Evolutionary conservation across 2,329 filamentous ascomycete species (phyloP).

Genomic region (Hypoxylon rubiginosum): DNA sequence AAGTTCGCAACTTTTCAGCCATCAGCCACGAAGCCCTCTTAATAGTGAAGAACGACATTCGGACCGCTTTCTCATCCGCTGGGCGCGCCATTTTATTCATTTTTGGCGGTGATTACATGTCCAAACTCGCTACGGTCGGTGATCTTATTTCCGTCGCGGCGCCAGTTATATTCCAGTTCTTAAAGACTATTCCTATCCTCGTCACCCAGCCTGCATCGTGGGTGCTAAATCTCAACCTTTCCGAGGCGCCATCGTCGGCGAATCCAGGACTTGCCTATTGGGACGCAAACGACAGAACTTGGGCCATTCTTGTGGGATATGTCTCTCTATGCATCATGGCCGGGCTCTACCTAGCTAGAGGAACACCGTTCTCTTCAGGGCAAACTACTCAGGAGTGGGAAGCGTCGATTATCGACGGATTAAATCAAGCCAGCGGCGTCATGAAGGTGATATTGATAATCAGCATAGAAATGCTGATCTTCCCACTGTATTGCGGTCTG

Average conservation of each 20-base stretch:
- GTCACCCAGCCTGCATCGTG: constrained; percentile 66
- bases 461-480: constrained; percentile 98
- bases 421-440: constrained; percentile 95
- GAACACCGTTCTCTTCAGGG: constrained; percentile 74
- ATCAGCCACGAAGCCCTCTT: constrained; percentile 79
- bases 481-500: constrained; percentile 94
- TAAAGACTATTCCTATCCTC: constrained; percentile 52
- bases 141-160: constrained; percentile 37
- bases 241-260: constrained; percentile 56
- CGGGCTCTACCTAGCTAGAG: constrained; percentile 82
- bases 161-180: constrained; percentile 44
- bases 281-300: constrained; percentile 73
- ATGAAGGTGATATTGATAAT: constrained; percentile 99
- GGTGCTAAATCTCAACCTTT: constrained; percentile 68
- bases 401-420: constrained; percentile 81
- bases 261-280: constrained; percentile 75
- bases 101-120: constrained; percentile 58
- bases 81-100: constrained; percentile 59
- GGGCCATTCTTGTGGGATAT: constrained; percentile 86
- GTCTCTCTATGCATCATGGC: constrained; percentile 79
- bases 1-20: constrained; percentile 82
- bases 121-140: constrained; percentile 48
- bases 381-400: constrained; percentile 75
- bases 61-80: constrained; percentile 56
- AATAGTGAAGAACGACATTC: constrained; percentile 68